Evolutionary conservation across 768 basidiomycete genomes (phyloP).

Genomic region (Steccherinum ochraceum): DNA sequence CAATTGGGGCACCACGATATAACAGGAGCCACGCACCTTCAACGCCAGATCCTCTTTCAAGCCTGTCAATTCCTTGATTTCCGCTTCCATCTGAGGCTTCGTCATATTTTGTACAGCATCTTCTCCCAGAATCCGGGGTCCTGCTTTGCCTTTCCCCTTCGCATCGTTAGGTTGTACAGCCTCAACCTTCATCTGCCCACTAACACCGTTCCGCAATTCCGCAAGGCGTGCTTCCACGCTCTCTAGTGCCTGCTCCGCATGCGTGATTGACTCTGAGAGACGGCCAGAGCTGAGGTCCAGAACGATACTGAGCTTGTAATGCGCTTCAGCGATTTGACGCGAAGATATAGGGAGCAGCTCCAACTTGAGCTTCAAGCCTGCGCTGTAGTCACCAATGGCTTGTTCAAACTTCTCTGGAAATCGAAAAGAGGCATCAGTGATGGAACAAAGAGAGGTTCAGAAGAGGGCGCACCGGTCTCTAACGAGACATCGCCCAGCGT

Average conservation of each 20-base stretch:
- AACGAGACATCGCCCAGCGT: constrained; percentile 93
- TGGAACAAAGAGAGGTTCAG: neutral
- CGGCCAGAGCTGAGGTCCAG: constrained; percentile 86
- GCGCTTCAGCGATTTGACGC: constrained; percentile 88
- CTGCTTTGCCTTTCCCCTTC: constrained; percentile 68
- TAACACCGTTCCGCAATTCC: constrained; percentile 45
- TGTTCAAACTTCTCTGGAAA: constrained; percentile 89
- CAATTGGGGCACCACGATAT: neutral
- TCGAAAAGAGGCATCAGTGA: constrained; percentile 1
- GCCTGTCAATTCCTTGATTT: constrained; percentile 72
- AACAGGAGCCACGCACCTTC: constrained; percentile 57
- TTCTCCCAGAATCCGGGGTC: constrained; percentile 33
- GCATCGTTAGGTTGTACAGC: constrained; percentile 22
- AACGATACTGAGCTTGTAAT: constrained; percentile 91
- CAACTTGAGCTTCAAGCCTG: constrained; percentile 67
- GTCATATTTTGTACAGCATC: constrained; percentile 62
- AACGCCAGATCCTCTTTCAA: constrained; percentile 77
- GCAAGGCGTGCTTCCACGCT: constrained; percentile 69
- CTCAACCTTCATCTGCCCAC: constrained; percentile 31
- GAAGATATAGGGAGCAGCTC: constrained; percentile 79
- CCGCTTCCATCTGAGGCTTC: constrained; percentile 65
- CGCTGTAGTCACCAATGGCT: constrained; percentile 82
- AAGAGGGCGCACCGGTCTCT: constrained; percentile 79
- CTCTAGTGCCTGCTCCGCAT: constrained; percentile 74
- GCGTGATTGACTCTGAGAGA: constrained; percentile 72